These are phyloP conservation scores for Ophiocordyceps camponoti-saundersi DNA, from an alignment of 2,329 filamentous ascomycete genomes.

Conservation along the genomic window DNA sequence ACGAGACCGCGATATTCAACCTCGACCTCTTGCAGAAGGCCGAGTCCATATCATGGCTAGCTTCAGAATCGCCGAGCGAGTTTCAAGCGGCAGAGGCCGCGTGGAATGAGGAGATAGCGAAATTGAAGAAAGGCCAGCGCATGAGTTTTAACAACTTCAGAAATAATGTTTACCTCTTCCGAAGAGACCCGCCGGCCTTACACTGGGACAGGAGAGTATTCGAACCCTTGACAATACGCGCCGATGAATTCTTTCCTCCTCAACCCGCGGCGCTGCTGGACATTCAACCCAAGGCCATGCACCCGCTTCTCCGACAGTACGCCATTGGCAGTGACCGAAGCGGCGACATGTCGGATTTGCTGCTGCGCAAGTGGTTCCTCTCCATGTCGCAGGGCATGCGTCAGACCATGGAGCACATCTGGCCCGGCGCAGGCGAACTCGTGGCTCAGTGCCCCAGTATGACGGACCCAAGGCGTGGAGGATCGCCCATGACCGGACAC, in stretches of 20 bases:
- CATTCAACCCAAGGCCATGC: conserved; percentile 41
- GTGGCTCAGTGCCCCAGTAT: conserved; percentile 29
- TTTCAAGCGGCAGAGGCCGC: conserved; percentile 13
- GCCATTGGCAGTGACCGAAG: conserved; percentile 21
- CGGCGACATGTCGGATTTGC: conserved; percentile 35
- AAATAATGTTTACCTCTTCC: conserved; percentile 37
- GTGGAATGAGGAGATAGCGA: conserved; percentile 18
- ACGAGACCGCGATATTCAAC: conserved; percentile 6
- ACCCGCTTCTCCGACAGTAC: conserved; percentile 28
- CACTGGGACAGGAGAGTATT: conserved; percentile 53
- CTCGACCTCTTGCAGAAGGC: conserved; percentile 16
- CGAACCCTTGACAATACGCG: conserved; percentile 46
- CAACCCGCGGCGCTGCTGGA: conserved; percentile 44
- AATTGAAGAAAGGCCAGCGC: conserved; percentile 14
- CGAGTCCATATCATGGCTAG: conserved; percentile 9
- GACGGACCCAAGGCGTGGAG: conserved; percentile 28
- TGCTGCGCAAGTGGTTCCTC: conserved; percentile 22
- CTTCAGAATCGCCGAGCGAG: conserved; percentile 5
- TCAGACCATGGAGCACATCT: conserved; percentile 32
- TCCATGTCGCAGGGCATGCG: conserved; percentile 23
- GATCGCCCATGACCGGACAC: conserved; percentile 19
- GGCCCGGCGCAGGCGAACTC: conserved; percentile 41
- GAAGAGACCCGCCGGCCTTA: conserved; percentile 33
- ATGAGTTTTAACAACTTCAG: conserved; percentile 21
- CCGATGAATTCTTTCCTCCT: conserved; percentile 49